Percentiles rank a stretch among this genome's conserved stretches.
phyloP scores from a whole-genome alignment of 1,139 yeast genomes.

The Taiozyma sp. region DNA sequence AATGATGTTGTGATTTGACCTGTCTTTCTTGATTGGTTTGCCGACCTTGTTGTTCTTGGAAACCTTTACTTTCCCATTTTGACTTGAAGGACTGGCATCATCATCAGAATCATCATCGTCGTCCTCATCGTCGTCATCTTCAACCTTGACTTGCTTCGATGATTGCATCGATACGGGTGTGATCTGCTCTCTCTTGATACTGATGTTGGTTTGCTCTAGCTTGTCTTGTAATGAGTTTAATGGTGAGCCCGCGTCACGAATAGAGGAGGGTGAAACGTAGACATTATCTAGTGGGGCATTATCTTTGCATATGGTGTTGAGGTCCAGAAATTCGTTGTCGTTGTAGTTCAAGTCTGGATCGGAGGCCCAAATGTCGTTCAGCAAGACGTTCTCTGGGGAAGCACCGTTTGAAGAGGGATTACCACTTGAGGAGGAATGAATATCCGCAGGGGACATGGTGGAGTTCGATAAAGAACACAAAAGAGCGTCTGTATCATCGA shows the following conservation, averaged over 20 bases:
- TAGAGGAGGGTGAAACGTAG: not conserved
- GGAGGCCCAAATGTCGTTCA: slow-evolving; percentile 10
- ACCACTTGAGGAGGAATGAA: slow-evolving; percentile 11
- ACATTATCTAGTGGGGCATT: not conserved
- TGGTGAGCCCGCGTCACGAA: not conserved
- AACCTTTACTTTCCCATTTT: not conserved
- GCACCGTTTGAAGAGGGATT: slow-evolving; percentile 19
- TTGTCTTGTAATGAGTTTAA: not conserved
- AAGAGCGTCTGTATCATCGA: slow-evolving; percentile 24
- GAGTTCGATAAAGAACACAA: slow-evolving; percentile 22
- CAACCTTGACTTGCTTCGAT: not conserved
- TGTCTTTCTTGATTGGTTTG: slow-evolving; percentile 38
- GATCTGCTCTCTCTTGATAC: not conserved
- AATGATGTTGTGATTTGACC: slow-evolving; percentile 66
- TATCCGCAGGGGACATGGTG: slow-evolving; percentile 20
- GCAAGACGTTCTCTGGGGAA: slow-evolving; percentile 18
- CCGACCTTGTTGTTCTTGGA: slow-evolving; percentile 3
- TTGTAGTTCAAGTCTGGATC: not conserved
- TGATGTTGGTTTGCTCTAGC: not conserved
- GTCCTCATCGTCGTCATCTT: slow-evolving; percentile 3
- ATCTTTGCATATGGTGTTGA: not conserved
- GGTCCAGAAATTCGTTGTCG: not conserved
- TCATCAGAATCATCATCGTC: slow-evolving; percentile 5
- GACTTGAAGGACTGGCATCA: not conserved
- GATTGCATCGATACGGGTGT: not conserved